Base-by-base conservation (phyloP, 176 grass and related monocot genomes). In the Phragmites australis region DNA sequence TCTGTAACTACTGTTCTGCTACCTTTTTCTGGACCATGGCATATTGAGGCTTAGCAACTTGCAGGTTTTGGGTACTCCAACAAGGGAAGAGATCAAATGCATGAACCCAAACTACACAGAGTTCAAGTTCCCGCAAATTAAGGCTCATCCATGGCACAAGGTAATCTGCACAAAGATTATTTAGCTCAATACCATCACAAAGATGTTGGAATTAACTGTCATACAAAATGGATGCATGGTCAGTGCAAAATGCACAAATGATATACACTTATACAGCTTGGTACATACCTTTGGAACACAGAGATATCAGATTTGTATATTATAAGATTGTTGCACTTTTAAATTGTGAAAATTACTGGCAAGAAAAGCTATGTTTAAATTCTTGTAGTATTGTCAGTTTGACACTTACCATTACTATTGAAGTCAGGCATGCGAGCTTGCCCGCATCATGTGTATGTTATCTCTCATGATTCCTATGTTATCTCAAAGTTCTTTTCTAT, bases 51-150 rank as follows among this genome's bases (percentile, higher is more conserved):
- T 54, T 81, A 50, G 40, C 62, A 26, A 63, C 39, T 40, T 90
- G 74, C 78, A 97, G 92, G 95, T 97, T 83, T 89, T 97, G 79
- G 95, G 95, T 80, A 97, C 95, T 86, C 95, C 95, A 74, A 94
- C 92, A 83, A 97, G 95, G 69, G 95, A 97, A 90, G 95, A 97
- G 87, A 97, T 97, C 86, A 97, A 97, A 76, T 94, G 95, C 86
- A 94, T 97, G 95, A 97, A 97, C 82, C 95, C 95, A 87, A 94
- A 94, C 54, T 97, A 97, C 81, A 97, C 83, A 0, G 92, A 97
- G 70, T 97, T 94, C 88, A 97, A 97, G 81, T 97, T 97, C 70
- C 95, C 95, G 0, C 95, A 97, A 83, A 97, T 94, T 91, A 97
- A 97, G 81, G 95, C 95, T 86, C 90, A 97, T 89, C 95, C 95